Evolutionary conservation across 805 yeast genomes (phyloP).

Genomic region (Priceomyces fermenticarens): DNA sequence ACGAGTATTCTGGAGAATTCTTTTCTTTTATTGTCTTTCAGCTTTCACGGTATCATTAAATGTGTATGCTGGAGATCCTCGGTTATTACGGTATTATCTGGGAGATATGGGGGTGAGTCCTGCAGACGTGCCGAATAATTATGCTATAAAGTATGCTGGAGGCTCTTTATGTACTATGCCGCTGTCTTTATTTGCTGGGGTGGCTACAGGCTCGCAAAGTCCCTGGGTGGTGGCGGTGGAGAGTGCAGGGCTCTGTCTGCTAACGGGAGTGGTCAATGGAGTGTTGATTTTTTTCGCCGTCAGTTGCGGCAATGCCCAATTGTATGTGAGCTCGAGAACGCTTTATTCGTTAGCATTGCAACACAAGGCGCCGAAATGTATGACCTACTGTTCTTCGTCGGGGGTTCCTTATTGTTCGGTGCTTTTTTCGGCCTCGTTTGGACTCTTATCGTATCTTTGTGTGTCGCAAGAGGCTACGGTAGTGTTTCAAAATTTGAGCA

Average conservation of each 20-base stretch:
- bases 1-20: constrained; percentile 68
- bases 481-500: constrained; percentile 65
- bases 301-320: constrained; percentile 44
- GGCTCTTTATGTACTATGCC: constrained; percentile 30
- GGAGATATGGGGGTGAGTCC: constrained; percentile 30
- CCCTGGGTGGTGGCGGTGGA: constrained; percentile 46
- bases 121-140: constrained; percentile 18
- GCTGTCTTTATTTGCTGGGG: constrained; percentile 27
- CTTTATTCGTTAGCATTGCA: constrained; percentile 41
- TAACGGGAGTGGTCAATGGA: constrained; percentile 40
- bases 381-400: constrained; percentile 53
- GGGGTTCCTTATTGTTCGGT: constrained; percentile 80
- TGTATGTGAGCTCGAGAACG: constrained; percentile 43
- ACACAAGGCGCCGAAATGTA: constrained; percentile 59
- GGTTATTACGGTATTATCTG: constrained; percentile 54
- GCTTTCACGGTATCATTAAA: constrained; percentile 69
- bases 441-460: constrained; percentile 58
- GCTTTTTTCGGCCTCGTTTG: constrained; percentile 57
- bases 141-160: constrained; percentile 33
- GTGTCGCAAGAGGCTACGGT: constrained; percentile 55
- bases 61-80: constrained; percentile 75
- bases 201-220: constrained; percentile 40
- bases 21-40: constrained; percentile 62
- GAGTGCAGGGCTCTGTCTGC: constrained; percentile 33
- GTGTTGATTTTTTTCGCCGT: constrained; percentile 46